Evolutionary conservation across 257 asterid genomes (phyloP), one percentile per base, ranked within the genome.

Genomic region (Solanum chilense): DNA sequence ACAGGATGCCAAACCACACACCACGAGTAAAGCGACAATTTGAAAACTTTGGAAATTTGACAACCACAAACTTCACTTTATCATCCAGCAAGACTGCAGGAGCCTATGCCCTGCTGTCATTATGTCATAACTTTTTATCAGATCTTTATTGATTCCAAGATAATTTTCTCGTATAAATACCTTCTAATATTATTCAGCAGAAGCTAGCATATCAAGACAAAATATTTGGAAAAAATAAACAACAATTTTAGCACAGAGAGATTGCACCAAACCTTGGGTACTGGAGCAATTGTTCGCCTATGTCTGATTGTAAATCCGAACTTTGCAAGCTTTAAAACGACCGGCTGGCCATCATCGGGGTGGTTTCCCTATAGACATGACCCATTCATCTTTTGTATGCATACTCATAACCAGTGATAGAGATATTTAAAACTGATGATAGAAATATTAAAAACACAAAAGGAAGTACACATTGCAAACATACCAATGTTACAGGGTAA

Each of bases 401-500:
- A 80, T 83, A 87, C 83, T 44, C 14, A 60, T 87, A 80, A 87
- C 33, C 23, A 87, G 86, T 29, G 83, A 80, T 47, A 85, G 89
- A 80, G 73, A 82, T 68, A 66, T 68, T 23, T 12, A 33, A 47
- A 82, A 58, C 56, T 41, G 75, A 49, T 5, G n/a, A 47, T 25
- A 31, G 35, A 62, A 89, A 27, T 29, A 29, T 15, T 23, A 21
- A 29, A 25, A 14, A 47, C 20, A 37, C 52, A 85, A 58, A 41
- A 71, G 44, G 74, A 49, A 60, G 21, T 13, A 9, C 42, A 47
- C 56, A 82, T 75, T 47, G 47, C 83, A 84, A 84, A 88, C 85
- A 68, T 90, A 94, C 99, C 95, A 97, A 90, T 86, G 95, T 92
- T 84, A 95, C 88, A 60, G 99, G 99, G 92, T 95, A 97, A 88